Evolutionary conservation across 306 rosid genomes (phyloP), one percentile per base, ranked within the genome.

Genomic region (Pyrus communis): DNA sequence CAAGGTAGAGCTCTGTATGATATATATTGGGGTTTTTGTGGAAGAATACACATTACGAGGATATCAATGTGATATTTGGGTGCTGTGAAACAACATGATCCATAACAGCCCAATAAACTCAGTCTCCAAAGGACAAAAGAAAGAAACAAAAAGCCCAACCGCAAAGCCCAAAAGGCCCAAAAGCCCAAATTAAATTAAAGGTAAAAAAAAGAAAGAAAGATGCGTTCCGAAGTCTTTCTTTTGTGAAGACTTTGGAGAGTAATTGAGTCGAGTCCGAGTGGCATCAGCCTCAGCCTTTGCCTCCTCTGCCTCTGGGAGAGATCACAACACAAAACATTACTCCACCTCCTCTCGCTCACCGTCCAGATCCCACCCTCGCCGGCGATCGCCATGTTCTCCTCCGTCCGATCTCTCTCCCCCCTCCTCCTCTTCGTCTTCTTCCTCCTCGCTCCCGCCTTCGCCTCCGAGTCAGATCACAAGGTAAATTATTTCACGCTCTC

Each of bases 401-500:
- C 89, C 88, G 82, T 80, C 67, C 89, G 97, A 85, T 92, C 91
- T 68, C 78, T 77, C 70, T 45, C 79, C 38, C 81, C 64, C 66
- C 18, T 82, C 49, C 8, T 85, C 43, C 33, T 84, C 77, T 58
- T 86, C 46, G 46, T 28, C 13, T 60, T 84, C 25, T 31, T 88
- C 38, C 70, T 90, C 77, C 57, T 85, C 58, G 84, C 80, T 59
- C 54, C 82, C 60, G 85, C 81, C 15, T 67, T 87, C 79, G 96
- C 97, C 74, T 82, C 97, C 62, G 99, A 96, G 75, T 82, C 96
- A 59, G 99, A 96, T 89, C 99, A 96, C 88, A 92, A 75, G 97
- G 99, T 92, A 80, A 58, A 68, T 60, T 43, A 11, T 14, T 30
- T n/a, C 71, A 17, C 38, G 67, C 42, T 4, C 66, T 4, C 13